Evolutionary conservation across 306 rosid genomes (phyloP).

Genomic region (Quercus berberidifolia): DNA sequence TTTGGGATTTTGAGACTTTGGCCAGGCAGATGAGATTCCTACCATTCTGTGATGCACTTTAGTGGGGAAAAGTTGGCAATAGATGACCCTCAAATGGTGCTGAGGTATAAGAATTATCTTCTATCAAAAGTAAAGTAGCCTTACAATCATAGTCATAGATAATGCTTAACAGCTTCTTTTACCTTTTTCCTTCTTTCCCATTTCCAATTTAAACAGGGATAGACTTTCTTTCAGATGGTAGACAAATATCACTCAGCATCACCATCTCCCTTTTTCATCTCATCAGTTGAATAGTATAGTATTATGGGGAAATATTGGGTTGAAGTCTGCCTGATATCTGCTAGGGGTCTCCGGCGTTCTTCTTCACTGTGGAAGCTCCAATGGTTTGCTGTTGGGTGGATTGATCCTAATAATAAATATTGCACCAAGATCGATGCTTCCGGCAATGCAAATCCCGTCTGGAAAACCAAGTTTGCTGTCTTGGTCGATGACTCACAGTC

Average conservation of each 20-base stretch:
- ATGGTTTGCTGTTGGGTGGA: slow-evolving; percentile 86
- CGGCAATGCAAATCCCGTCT: slow-evolving; percentile 69
- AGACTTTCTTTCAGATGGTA: slow-evolving; percentile 22
- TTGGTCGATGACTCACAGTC: slow-evolving; percentile 48
- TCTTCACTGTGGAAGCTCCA: slow-evolving; percentile 72
- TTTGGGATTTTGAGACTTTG: neutral
- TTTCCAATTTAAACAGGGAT: slow-evolving; percentile 14
- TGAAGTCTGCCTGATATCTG: slow-evolving; percentile 74
- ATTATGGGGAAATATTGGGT: slow-evolving; percentile 72
- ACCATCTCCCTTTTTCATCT: neutral
- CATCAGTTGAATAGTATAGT: slow-evolving; percentile 4
- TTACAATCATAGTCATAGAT: slow-evolving; percentile 11
- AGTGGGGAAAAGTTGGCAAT: slow-evolving; percentile 22
- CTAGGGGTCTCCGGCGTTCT: slow-evolving; percentile 62
- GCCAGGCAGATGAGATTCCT: slow-evolving; percentile 23
- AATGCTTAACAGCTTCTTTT: slow-evolving; percentile 17
- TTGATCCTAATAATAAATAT: slow-evolving; percentile 68
- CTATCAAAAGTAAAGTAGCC: slow-evolving; percentile 49
- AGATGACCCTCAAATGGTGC: slow-evolving; percentile 30
- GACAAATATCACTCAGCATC: slow-evolving; percentile 14
- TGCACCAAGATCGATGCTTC: slow-evolving; percentile 77
- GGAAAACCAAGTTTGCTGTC: slow-evolving; percentile 71
- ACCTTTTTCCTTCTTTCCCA: slow-evolving; percentile 11
- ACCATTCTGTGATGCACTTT: slow-evolving; percentile 30
- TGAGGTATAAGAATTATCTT: slow-evolving; percentile 32